Conservation (phyloP, 1,284 basidiomycete genomes). For the Omphalotus olearius region DNA sequence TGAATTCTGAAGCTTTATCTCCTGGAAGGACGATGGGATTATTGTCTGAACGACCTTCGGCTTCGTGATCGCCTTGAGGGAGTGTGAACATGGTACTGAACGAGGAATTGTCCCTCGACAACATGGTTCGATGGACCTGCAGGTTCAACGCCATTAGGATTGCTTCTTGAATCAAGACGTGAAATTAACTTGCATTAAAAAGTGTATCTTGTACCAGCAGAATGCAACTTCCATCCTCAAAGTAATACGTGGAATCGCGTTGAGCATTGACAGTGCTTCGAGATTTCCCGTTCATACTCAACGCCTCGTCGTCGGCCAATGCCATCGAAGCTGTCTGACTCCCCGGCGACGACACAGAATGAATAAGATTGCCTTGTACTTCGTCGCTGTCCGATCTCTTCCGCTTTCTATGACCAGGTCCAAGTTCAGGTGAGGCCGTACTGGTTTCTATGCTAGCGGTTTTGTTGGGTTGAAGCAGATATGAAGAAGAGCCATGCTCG, state of each 20-base stretch:
- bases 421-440: not conserved
- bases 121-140: conserved; percentile 61
- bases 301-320: not conserved
- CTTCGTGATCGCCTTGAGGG: conserved; percentile 43
- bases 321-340: not conserved
- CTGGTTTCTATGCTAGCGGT: too few relatives aligned
- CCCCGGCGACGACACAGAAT: not conserved
- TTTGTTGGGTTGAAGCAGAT: too few relatives aligned
- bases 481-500: too few relatives aligned
- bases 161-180: not conserved
- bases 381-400: conserved; percentile 9
- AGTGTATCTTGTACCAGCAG: conserved; percentile 54
- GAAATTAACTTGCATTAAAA: conserved; percentile 48
- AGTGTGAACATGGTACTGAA: conserved; percentile 62
- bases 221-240: conserved; percentile 59
- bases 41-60: conserved; percentile 58
- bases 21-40: conserved; percentile 57
- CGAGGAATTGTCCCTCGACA: conserved; percentile 58
- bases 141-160: not conserved
- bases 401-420: conserved; percentile 1
- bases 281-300: not conserved
- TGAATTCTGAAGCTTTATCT: conserved; percentile 57
- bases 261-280: not conserved
- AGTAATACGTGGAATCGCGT: conserved; percentile 35
- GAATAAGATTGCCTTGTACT: not conserved